A percentile compares a stretch with the other conserved stretches of the same genome.
phyloP scores from a whole-genome alignment of 768 basidiomycete species.

The Crepidotus variabilis region DNA sequence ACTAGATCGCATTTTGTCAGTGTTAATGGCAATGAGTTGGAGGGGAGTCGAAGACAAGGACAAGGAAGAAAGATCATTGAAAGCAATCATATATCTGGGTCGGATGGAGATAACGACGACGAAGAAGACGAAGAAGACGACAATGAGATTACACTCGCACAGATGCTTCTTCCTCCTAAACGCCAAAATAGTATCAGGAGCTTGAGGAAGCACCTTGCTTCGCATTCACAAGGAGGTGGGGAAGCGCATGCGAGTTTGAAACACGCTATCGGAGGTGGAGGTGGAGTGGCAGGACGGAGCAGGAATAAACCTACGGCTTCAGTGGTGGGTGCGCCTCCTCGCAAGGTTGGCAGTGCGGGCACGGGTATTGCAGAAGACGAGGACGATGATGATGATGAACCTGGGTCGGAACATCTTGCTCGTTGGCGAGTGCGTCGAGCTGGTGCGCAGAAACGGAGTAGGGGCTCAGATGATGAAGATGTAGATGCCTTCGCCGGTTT shows the following conservation, averaged over 20 bases:
- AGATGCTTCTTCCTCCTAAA: conserved; percentile 63
- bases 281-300: conserved; percentile 2
- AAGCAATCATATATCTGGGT: conserved; percentile 6
- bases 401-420: conserved; percentile 21
- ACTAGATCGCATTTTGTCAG: conserved; percentile 22
- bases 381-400: conserved; percentile 18
- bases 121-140: conserved; percentile 39
- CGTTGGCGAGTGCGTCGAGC: conserved; percentile 25
- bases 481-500: conserved; percentile 21
- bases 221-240: conserved; percentile 3
- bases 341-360: conserved; percentile 12
- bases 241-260: conserved; percentile 12
- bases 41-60: conserved; percentile 21
- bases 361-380: conserved; percentile 4
- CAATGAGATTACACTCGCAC: conserved; percentile 60
- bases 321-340: neutral
- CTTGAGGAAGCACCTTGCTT: conserved; percentile 54
- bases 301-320: neutral
- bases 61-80: neutral
- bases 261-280: conserved; percentile 10
- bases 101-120: conserved; percentile 19
- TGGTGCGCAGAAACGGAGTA: conserved; percentile 12
- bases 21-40: conserved; percentile 7
- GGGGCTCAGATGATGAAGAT: conserved; percentile 25
- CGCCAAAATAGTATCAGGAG: conserved; percentile 74